A percentile compares a stretch with the other conserved stretches of the same genome.
Evolutionary conservation across 345 rosid genomes (phyloP).

Genomic region (Brassica rapa): DNA sequence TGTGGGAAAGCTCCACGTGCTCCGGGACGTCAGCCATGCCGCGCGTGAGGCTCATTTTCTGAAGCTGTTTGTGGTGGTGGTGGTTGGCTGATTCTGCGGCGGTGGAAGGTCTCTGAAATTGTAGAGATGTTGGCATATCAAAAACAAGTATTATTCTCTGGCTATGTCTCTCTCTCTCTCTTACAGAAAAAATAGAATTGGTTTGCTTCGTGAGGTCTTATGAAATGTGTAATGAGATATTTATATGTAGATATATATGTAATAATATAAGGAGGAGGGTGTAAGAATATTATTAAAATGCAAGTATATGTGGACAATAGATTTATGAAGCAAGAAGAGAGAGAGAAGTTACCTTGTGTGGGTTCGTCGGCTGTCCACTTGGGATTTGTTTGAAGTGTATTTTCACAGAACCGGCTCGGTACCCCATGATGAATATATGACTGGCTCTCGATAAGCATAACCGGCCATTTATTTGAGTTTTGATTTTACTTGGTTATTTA

Average conservation of each 20-base stretch:
- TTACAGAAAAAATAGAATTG: neutral
- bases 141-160: neutral
- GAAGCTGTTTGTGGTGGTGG: conserved; percentile 39
- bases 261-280: neutral
- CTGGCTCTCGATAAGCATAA: conserved; percentile 2
- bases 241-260: neutral
- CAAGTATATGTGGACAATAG: conserved; percentile 37
- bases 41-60: conserved; percentile 41
- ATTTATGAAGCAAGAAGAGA: conserved; percentile 1
- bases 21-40: conserved; percentile 49
- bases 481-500: neutral
- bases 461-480: conserved; percentile 10
- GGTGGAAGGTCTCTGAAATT: conserved; percentile 46
- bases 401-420: conserved; percentile 31
- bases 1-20: conserved; percentile 52
- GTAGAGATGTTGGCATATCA: conserved; percentile 67
- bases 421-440: neutral
- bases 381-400: conserved; percentile 45
- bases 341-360: conserved; percentile 29
- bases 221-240: conserved; percentile 16
- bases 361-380: conserved; percentile 45
- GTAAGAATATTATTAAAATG: conserved; percentile 26
- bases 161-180: conserved; percentile 4
- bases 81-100: conserved; percentile 22
- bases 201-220: conserved; percentile 19